These are phyloP conservation scores for Sherardia arvensis DNA, from an alignment of 257 asterid genomes.

Conservation along the genomic window DNA sequence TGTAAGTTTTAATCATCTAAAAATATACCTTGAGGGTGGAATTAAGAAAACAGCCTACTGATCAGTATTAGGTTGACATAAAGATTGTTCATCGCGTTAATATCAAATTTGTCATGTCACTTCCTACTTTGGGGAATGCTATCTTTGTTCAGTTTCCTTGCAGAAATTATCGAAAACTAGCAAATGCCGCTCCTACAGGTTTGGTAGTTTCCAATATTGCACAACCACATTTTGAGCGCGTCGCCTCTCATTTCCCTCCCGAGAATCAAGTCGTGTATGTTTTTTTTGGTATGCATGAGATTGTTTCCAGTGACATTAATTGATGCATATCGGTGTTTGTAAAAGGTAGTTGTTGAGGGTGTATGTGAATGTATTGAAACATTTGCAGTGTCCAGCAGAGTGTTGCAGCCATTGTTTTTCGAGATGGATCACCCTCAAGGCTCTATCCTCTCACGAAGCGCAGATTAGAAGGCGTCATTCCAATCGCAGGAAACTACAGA, in stretches of 20 bases:
- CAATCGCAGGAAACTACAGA: constrained; percentile 80
- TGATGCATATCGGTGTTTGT: not conserved
- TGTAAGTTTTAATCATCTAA: no score
- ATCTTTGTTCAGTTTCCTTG: constrained; percentile 24
- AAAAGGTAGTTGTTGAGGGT: constrained; percentile 1
- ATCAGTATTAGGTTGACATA: not conserved
- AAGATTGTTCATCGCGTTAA: not conserved
- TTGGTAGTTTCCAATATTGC: constrained; percentile 23
- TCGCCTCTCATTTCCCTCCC: constrained; percentile 36
- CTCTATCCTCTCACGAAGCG: constrained; percentile 77
- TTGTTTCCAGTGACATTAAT: not conserved
- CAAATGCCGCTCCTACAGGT: constrained; percentile 17
- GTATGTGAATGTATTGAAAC: constrained; percentile 10
- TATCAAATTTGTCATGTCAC: constrained; percentile 31
- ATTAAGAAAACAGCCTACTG: no score
- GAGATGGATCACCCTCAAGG: constrained; percentile 58
- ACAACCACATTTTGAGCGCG: constrained; percentile 21
- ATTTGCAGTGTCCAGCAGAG: constrained; percentile 56
- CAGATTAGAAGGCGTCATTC: constrained; percentile 74
- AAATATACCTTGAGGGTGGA: no score
- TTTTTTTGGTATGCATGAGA: not conserved
- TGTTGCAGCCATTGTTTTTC: constrained; percentile 91
- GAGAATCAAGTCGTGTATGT: constrained; percentile 59
- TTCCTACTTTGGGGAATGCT: constrained; percentile 25
- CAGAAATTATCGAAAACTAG: constrained; percentile 7